These are phyloP conservation scores for Trypanosoma platydactyli DNA, from an alignment of 208 protist genomes.

Conservation along the genomic window DNA sequence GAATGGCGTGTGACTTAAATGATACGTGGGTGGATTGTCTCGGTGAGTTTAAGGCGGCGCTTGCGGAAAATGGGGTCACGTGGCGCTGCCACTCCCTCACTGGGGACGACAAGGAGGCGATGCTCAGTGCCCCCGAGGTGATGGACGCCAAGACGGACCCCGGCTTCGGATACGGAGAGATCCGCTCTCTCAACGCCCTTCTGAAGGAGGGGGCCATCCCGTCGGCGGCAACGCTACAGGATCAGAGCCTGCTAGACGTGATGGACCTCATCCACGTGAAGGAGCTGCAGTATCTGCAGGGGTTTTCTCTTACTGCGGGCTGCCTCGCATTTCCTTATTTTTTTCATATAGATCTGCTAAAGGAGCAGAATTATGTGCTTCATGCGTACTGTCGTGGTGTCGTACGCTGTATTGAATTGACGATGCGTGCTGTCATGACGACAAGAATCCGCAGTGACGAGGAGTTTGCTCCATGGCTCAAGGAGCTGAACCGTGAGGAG, in stretches of 20 bases:
- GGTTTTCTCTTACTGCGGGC: slow-evolving; percentile 65
- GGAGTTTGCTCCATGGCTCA: slow-evolving; percentile 73
- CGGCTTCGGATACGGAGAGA: slow-evolving; percentile 53
- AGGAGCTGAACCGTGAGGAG: slow-evolving; percentile 53
- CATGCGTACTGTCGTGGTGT: slow-evolving; percentile 79
- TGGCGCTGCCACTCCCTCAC: slow-evolving; percentile 68
- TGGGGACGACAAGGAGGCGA: slow-evolving; percentile 70
- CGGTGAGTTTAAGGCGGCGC: slow-evolving; percentile 41
- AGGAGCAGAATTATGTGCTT: slow-evolving; percentile 56
- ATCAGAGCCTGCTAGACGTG: slow-evolving; percentile 56
- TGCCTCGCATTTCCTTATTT: slow-evolving; percentile 82
- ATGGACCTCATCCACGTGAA: slow-evolving; percentile 75
- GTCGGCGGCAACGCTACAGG: slow-evolving; percentile 41
- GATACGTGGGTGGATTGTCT: slow-evolving; percentile 76
- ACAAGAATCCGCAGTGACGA: slow-evolving; percentile 80
- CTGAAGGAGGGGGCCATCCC: slow-evolving; percentile 50
- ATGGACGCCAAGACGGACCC: slow-evolving; percentile 89
- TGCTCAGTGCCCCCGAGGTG: slow-evolving; percentile 79
- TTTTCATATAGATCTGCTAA: slow-evolving; percentile 57
- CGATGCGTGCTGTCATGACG: slow-evolving; percentile 63
- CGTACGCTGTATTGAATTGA: slow-evolving; percentile 49
- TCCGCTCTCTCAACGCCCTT: slow-evolving; percentile 53
- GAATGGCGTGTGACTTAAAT: slow-evolving; percentile 42
- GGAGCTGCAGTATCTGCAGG: slow-evolving; percentile 70
- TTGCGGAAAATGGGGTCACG: slow-evolving; percentile 29